phyloP scores from a whole-genome alignment of 495 filamentous ascomycete genomes.

The Mytilinidion resinicola region DNA sequence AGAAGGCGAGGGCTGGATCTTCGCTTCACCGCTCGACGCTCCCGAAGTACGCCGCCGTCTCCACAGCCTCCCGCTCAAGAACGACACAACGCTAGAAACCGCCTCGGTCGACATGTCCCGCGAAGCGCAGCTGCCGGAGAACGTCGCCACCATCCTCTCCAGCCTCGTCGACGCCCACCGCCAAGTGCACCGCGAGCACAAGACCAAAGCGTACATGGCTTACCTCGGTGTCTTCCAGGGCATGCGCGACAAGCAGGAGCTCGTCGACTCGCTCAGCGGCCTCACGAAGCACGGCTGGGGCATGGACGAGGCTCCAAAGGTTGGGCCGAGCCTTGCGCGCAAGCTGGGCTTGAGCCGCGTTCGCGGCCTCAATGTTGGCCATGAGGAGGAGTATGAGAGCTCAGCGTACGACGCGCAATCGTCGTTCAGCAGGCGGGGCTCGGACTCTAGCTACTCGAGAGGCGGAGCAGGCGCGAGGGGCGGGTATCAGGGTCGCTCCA shows the following conservation, averaged over 20 bases:
- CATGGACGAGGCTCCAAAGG: constrained; percentile 1
- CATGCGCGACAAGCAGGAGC: constrained; percentile 1
- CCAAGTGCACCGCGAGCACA: constrained; percentile 35
- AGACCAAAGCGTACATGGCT: constrained; percentile 3
- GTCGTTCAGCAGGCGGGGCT: background rate
- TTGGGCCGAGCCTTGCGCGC: background rate
- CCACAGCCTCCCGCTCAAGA: constrained; percentile 57
- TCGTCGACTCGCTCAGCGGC: constrained; percentile 3
- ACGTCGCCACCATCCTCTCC: constrained; percentile 37
- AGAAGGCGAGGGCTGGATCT: constrained; percentile 71
- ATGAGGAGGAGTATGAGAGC: background rate
- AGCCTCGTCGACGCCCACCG: constrained; percentile 34
- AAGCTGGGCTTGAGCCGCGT: background rate
- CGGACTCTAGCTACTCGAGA: background rate
- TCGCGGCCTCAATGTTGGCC: background rate
- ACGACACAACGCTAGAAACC: constrained; percentile 49
- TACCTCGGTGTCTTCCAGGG: constrained; percentile 1
- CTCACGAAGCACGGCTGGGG: constrained; percentile 9
- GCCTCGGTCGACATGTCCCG: constrained; percentile 50
- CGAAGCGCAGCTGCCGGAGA: constrained; percentile 33
- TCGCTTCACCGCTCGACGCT: constrained; percentile 58
- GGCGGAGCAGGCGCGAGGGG: background rate
- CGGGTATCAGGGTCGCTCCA: background rate
- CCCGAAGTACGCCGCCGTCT: constrained; percentile 46
- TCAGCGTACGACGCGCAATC: background rate